Evolutionary conservation across 768 basidiomycete genomes (phyloP), one percentile per base, ranked within the genome.

Genomic region (Krasilnikovozyma curviuscula): DNA sequence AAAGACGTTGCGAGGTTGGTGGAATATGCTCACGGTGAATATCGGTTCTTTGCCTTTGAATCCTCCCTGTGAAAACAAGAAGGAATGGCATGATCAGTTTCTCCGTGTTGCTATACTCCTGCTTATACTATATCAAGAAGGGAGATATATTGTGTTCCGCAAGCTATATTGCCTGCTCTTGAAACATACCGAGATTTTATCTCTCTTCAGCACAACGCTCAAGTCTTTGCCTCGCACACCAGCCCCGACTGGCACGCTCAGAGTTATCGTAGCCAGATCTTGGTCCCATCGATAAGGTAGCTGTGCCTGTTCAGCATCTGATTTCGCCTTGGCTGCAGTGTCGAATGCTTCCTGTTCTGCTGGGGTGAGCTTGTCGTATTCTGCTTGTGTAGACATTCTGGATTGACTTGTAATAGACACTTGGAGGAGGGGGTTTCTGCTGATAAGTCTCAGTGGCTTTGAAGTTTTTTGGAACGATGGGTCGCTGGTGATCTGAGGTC

Each of bases 211-310:
- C 1, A 70, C 68, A 23, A 98, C 71, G 28, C 59, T 59, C 24
- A 97, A 73, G 48, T 91, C 77, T 57, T 70, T 79, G 12, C 70
- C 83, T 44, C 83, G 73, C 5, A 86, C 91, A 14, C 88, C 91
- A 50, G 79, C 75, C 5, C 86, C 82, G 3, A 98, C 79, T 7
- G 83, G 79, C 9, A 95, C 69, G 12, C 72, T 68, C 44, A 98
- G 66, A 53, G 91, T 83, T 19, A 93, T 73, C 46, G 93, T 86
- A 13, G 74, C 76, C 7, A 98, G 71, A 57, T 86, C 77, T 61
- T 98, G 93, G 40, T 67, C 77, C 93, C 93, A 98, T 46, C 65
- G 68, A 65, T 91, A 97, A 5, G 93, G 93, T 53, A 98, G 69
- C 16, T 77, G 84, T 86, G 57, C 47, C 45, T 53, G 49, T 30